A percentile compares a stretch with the other conserved stretches of the same genome.
Evolutionary conservation across 1,284 basidiomycete species (phyloP).

Genomic region (Sporisorium graminicola): DNA sequence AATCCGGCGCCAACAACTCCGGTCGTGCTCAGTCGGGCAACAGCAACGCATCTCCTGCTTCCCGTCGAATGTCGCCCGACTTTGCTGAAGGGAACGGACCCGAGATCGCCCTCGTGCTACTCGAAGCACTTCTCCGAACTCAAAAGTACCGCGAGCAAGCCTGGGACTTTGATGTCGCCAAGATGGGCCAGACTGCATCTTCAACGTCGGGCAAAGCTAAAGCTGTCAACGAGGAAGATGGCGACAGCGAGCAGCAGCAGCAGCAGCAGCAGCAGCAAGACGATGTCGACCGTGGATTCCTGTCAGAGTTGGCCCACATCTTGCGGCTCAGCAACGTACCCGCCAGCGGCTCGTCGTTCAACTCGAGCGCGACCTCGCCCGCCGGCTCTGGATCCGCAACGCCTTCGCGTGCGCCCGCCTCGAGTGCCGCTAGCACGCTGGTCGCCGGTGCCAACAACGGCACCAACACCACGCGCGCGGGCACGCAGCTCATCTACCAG

Average conservation of each 20-base stretch:
- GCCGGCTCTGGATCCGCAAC: conserved; percentile 48
- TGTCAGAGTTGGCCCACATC: conserved; percentile 54
- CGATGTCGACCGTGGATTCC: conserved; percentile 40
- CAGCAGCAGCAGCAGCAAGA: conserved; percentile 21
- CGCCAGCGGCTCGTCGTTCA: conserved; percentile 20
- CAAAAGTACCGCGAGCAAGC: conserved; percentile 78
- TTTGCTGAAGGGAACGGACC: conserved; percentile 76
- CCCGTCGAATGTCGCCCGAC: conserved; percentile 44
- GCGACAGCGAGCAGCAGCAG: conserved; percentile 12
- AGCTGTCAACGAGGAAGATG: conserved; percentile 23
- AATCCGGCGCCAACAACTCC: conserved; percentile 12
- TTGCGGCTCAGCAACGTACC: conserved; percentile 45
- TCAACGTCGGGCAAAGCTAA: conserved; percentile 23
- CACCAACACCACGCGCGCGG: conserved; percentile 29
- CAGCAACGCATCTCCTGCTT: conserved; percentile 28
- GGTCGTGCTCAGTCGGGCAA: not conserved
- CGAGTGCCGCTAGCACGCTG: conserved; percentile 30
- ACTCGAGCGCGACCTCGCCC: conserved; percentile 40
- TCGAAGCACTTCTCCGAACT: conserved; percentile 86
- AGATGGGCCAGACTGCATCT: conserved; percentile 33
- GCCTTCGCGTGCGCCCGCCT: conserved; percentile 28
- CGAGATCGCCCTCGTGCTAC: conserved; percentile 89
- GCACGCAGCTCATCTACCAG: conserved; percentile 93
- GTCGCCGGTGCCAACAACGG: conserved; percentile 41
- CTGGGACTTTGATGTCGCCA: conserved; percentile 70